phyloP scores from a whole-genome alignment of 1,139 yeast species.

The Kurtzmaniella quercitrusa region DNA sequence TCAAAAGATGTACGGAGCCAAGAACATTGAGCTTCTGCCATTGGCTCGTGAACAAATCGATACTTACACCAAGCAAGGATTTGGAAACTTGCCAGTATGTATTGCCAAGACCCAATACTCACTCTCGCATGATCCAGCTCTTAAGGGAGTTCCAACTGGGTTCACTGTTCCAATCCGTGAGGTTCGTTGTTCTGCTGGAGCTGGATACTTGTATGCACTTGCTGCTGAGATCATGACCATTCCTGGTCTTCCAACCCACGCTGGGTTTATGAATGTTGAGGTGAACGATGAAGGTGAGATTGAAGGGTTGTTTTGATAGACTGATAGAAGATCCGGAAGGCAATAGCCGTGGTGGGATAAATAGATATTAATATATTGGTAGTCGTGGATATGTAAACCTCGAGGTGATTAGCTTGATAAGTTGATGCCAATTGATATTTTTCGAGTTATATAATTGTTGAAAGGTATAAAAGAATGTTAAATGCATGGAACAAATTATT shows the following conservation, averaged over 20 bases:
- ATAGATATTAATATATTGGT: neutral
- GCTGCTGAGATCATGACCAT: constrained; percentile 84
- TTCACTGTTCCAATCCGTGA: constrained; percentile 79
- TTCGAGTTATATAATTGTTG: no score
- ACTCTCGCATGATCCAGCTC: constrained; percentile 72
- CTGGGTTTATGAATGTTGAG: constrained; percentile 83
- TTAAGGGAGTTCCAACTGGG: constrained; percentile 79
- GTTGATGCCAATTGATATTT: no score
- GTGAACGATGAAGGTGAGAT: constrained; percentile 75
- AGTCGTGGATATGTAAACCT: neutral
- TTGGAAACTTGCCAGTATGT: constrained; percentile 72
- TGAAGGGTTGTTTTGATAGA: constrained; percentile 61
- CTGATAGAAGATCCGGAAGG: no score
- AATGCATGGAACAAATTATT: no score
- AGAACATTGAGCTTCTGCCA: constrained; percentile 61
- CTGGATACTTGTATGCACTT: constrained; percentile 76
- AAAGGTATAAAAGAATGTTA: no score
- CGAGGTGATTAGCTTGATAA: no score
- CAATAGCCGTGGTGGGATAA: neutral
- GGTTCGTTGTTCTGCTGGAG: constrained; percentile 77
- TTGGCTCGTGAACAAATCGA: constrained; percentile 65
- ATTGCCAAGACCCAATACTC: constrained; percentile 85
- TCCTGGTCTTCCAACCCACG: constrained; percentile 79
- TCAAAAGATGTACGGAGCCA: constrained; percentile 73
- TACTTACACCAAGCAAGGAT: constrained; percentile 65